Percentiles rank a stretch among this genome's conserved stretches.
Evolutionary conservation across 164 flowering plant genomes (phyloP).

Genomic region (Sedum album): DNA sequence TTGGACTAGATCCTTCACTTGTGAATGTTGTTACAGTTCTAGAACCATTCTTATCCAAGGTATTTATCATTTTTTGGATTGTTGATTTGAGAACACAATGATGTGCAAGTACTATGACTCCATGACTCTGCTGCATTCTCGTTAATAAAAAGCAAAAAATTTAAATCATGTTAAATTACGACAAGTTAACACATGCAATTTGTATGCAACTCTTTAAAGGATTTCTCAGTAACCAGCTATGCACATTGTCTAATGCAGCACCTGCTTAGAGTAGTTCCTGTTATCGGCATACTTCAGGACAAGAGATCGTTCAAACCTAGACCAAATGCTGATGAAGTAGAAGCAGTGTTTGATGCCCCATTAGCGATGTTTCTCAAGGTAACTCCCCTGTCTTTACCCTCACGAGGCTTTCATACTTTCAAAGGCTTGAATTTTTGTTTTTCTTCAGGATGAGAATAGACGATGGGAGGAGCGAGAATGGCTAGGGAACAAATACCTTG

Average conservation of each 20-base stretch:
- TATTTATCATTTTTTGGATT: slow-evolving; percentile 4
- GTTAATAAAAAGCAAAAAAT: background rate
- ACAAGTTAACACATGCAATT: background rate
- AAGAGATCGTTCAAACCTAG: slow-evolving; percentile 50
- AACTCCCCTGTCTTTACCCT: background rate
- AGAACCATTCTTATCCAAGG: slow-evolving; percentile 46
- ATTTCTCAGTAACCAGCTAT: background rate
- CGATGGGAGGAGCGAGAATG: slow-evolving; percentile 58
- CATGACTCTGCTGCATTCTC: background rate
- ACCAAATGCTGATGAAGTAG: slow-evolving; percentile 65
- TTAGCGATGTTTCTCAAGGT: slow-evolving; percentile 95
- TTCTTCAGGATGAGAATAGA: slow-evolving; percentile 60
- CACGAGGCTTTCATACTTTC: background rate
- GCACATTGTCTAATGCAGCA: slow-evolving; percentile 14
- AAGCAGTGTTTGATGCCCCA: slow-evolving; percentile 74
- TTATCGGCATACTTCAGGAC: slow-evolving; percentile 56
- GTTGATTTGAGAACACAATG: background rate
- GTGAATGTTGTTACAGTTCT: slow-evolving; percentile 41
- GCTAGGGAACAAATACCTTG: slow-evolving; percentile 52
- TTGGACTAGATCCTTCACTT: slow-evolving; percentile 50
- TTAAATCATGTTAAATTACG: background rate
- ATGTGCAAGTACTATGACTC: background rate
- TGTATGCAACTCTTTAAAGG: background rate
- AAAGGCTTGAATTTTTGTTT: slow-evolving; percentile 3
- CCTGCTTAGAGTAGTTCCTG: slow-evolving; percentile 28